Conservation (phyloP, 768 basidiomycete genomes). For the Trametes maxima region DNA sequence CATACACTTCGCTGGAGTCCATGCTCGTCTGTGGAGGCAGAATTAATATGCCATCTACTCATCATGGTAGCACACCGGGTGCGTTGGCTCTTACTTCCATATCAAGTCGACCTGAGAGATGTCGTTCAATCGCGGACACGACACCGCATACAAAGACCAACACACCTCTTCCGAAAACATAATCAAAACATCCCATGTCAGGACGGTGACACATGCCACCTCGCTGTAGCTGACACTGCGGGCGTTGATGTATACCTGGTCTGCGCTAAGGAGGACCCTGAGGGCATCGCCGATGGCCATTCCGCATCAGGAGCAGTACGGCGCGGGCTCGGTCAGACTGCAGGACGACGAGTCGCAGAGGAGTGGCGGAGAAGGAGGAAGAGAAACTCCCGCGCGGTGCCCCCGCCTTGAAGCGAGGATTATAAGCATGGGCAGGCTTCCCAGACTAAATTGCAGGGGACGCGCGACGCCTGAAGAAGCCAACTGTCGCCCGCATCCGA, state of each 20-base stretch:
- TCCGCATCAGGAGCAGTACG: not conserved
- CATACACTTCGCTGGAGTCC: constrained; percentile 29
- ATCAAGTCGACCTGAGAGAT: constrained; percentile 26
- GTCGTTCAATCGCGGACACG: not conserved
- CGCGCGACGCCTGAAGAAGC: no score
- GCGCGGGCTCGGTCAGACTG: no score
- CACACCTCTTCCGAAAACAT: constrained; percentile 23
- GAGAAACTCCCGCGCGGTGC: no score
- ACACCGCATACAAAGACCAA: not conserved
- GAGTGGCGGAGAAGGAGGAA: no score
- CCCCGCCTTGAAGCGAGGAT: no score
- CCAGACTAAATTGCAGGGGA: no score
- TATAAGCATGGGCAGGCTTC: no score
- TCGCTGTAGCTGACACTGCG: constrained; percentile 18
- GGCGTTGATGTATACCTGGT: not conserved
- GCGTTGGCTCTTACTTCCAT: constrained; percentile 23
- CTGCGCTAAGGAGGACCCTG: not conserved
- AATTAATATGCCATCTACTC: not conserved
- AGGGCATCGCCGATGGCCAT: not conserved
- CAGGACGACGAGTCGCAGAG: no score
- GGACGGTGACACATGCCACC: constrained; percentile 19
- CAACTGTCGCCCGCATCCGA: no score
- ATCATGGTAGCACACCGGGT: not conserved
- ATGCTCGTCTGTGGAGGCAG: constrained; percentile 12
- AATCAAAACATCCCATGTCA: constrained; percentile 22